phyloP scores from a whole-genome alignment of 1,139 yeast species.

The Blastobotrys elegans region DNA sequence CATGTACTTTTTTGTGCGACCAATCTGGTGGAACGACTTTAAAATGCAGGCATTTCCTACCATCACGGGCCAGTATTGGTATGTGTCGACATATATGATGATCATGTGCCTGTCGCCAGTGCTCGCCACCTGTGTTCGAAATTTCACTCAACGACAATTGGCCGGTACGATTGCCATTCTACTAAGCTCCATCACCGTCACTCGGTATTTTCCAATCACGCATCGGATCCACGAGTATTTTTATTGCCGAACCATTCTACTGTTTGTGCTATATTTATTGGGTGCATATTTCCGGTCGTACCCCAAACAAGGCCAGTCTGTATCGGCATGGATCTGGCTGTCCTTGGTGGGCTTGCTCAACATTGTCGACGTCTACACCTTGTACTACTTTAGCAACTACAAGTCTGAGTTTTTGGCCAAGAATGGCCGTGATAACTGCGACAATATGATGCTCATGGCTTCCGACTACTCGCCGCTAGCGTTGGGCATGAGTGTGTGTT shows the following conservation, averaged over 20 bases:
- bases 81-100: constrained; percentile 2
- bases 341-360: neutral
- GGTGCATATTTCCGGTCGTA: constrained; percentile 3
- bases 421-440: constrained; percentile 4
- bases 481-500: neutral
- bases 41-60: constrained; percentile 3
- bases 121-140: neutral
- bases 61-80: constrained; percentile 6
- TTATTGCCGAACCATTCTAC: neutral
- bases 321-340: neutral
- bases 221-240: constrained; percentile 5
- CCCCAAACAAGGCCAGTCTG: neutral
- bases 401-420: constrained; percentile 1
- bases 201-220: constrained; percentile 1
- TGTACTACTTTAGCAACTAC: constrained; percentile 5
- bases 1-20: constrained; percentile 1
- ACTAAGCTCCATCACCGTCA: neutral
- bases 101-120: constrained; percentile 1
- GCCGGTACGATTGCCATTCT: constrained; percentile 1
- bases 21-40: neutral
- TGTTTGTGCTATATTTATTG: constrained; percentile 3
- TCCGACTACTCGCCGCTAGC: constrained; percentile 1
- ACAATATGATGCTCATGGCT: constrained; percentile 3
- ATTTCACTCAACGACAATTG: neutral
- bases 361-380: constrained; percentile 1